A percentile compares a stretch with the other conserved stretches of the same genome.
Evolutionary conservation across 495 filamentous ascomycete genomes (phyloP).

Genomic region (Penicillium paradoxum): DNA sequence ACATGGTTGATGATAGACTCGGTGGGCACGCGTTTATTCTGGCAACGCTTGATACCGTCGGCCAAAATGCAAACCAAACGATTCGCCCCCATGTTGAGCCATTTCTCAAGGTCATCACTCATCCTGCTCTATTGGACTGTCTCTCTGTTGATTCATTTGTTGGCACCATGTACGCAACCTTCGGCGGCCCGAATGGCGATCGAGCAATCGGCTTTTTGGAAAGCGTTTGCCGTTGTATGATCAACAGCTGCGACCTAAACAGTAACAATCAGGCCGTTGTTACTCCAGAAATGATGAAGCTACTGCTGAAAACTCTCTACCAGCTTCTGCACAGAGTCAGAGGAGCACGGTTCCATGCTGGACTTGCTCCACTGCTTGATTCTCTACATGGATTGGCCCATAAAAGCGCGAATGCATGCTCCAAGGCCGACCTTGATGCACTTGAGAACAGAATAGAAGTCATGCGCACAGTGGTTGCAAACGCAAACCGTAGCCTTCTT

Average conservation of each 20-base stretch:
- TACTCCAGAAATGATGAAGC: slow-evolving; percentile 6
- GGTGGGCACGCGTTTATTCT: slow-evolving; percentile 8
- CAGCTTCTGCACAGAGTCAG: slow-evolving; percentile 9
- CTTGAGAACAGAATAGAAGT: slow-evolving; percentile 13
- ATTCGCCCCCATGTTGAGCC: background rate
- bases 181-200: slow-evolving; percentile 12
- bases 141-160: slow-evolving; percentile 15
- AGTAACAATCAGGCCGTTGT: background rate
- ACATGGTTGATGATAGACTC: slow-evolving; percentile 11
- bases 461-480: slow-evolving; percentile 5
- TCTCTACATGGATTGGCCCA: background rate
- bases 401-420: slow-evolving; percentile 1
- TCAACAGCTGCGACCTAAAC: background rate
- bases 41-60: slow-evolving; percentile 5
- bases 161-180: slow-evolving; percentile 11
- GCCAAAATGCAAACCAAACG: background rate
- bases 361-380: slow-evolving; percentile 5
- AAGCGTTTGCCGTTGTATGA: slow-evolving; percentile 6
- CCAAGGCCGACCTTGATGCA: slow-evolving; percentile 4
- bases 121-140: slow-evolving; percentile 10
- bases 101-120: slow-evolving; percentile 15
- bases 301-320: slow-evolving; percentile 7
- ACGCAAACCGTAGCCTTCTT: slow-evolving; percentile 6
- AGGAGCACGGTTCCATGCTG: slow-evolving; percentile 10
- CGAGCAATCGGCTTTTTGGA: slow-evolving; percentile 11